Evolutionary conservation across 2,329 filamentous ascomycete genomes (phyloP).

Genomic region (Metarhizium anisopliae): DNA sequence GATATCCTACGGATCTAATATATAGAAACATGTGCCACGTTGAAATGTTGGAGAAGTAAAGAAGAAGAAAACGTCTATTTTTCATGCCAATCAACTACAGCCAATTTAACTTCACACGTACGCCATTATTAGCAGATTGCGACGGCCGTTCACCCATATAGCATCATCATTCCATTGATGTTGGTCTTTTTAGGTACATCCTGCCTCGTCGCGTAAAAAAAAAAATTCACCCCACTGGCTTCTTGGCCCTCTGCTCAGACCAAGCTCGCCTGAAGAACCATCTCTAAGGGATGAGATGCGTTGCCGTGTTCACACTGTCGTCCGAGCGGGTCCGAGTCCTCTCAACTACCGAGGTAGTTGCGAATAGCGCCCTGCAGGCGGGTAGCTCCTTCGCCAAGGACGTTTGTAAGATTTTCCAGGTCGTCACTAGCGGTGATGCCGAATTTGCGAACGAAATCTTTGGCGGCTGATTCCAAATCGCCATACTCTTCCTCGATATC

Average conservation of each 20-base stretch:
- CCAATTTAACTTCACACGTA: conserved; percentile 17
- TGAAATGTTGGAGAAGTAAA: too few relatives aligned
- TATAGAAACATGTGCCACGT: not conserved
- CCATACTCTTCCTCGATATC: conserved; percentile 75
- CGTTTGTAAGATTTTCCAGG: conserved; percentile 76
- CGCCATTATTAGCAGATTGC: conserved; percentile 15
- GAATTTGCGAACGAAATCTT: conserved; percentile 92
- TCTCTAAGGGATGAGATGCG: not conserved
- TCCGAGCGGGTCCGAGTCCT: not conserved
- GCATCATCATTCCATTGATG: not conserved
- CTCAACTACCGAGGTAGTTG: conserved; percentile 52
- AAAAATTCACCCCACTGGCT: not conserved
- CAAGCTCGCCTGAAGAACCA: not conserved
- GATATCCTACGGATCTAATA: not conserved
- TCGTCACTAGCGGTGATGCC: conserved; percentile 94
- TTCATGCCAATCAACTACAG: conserved; percentile 23
- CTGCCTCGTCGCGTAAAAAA: not conserved
- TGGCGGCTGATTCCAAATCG: conserved; percentile 85
- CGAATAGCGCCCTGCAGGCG: conserved; percentile 71
- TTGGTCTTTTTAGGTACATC: not conserved
- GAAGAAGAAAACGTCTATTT: conserved; percentile 16
- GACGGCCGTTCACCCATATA: not conserved
- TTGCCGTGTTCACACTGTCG: not conserved
- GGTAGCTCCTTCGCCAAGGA: conserved; percentile 76
- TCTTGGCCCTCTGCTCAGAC: not conserved